Evolutionary conservation across 306 rosid species (phyloP).

Genomic region (Lathyrus oleraceus): DNA sequence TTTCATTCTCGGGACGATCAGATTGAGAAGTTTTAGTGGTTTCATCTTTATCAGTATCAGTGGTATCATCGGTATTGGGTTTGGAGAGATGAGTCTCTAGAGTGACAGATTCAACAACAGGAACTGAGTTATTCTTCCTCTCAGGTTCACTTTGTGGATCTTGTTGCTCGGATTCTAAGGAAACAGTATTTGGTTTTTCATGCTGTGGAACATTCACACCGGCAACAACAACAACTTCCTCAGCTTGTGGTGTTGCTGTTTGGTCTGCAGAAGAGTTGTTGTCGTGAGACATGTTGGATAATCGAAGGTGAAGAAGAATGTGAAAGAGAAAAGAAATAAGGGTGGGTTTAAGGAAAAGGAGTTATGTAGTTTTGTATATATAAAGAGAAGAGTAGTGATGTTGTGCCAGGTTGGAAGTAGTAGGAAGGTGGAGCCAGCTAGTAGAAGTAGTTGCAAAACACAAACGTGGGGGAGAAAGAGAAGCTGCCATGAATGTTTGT

Average conservation of each 20-base stretch:
- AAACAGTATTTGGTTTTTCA: conserved; percentile 6
- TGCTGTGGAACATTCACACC: conserved; percentile 39
- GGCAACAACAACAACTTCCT: conserved; percentile 27
- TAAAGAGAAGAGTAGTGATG: neutral
- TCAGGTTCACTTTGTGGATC: conserved; percentile 27
- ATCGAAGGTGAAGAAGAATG: neutral
- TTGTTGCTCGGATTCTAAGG: conserved; percentile 12
- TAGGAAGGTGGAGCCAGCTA: neutral
- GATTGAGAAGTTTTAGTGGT: conserved; percentile 39
- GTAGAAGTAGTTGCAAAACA: neutral
- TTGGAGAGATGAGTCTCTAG: conserved; percentile 40
- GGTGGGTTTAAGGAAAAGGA: neutral
- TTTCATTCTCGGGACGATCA: conserved; percentile 48
- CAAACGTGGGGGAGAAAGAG: neutral
- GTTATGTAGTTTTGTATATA: neutral
- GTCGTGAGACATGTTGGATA: neutral
- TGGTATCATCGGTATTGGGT: conserved; percentile 36
- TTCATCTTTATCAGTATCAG: too few relatives aligned
- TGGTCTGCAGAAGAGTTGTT: neutral
- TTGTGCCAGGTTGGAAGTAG: neutral
- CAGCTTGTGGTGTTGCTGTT: conserved; percentile 3
- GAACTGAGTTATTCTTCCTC: conserved; percentile 29
- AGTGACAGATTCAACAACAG: conserved; percentile 31
- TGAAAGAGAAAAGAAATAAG: neutral
- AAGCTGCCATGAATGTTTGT: neutral